phyloP scores from a whole-genome alignment of 1,139 yeast species.

The Lodderomyces oxycetoniae region DNA sequence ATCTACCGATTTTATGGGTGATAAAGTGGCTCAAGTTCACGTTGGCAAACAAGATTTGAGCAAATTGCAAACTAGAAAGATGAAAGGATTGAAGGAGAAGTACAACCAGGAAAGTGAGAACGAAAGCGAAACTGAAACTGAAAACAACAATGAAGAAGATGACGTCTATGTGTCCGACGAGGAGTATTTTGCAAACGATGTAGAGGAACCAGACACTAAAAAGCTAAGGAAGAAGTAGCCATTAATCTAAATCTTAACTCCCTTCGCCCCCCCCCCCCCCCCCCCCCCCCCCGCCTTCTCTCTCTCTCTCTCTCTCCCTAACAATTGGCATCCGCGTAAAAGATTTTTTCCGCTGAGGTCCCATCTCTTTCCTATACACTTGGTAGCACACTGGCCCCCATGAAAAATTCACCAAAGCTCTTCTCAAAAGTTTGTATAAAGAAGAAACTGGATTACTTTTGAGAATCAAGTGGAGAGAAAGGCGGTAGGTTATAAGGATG shows the following conservation, averaged over 20 bases:
- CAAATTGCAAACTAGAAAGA: slow-evolving; percentile 91
- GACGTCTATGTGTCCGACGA: slow-evolving; percentile 15
- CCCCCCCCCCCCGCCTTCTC: too few species aligned
- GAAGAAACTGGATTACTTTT: neutral
- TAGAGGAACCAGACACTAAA: slow-evolving; percentile 33
- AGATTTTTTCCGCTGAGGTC: too few species aligned
- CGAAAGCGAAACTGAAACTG: slow-evolving; percentile 34
- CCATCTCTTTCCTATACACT: too few species aligned
- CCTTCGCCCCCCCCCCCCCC: too few species aligned
- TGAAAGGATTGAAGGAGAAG: slow-evolving; percentile 92
- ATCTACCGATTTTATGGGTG: slow-evolving; percentile 86
- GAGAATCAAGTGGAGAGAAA: neutral
- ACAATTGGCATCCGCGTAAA: too few species aligned
- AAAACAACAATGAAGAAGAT: slow-evolving; percentile 32
- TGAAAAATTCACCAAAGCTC: slow-evolving; percentile 3
- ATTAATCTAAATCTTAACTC: too few species aligned
- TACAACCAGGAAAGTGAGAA: slow-evolving; percentile 59
- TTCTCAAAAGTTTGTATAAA: too few species aligned
- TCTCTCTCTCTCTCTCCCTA: too few species aligned
- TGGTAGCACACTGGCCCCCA: too few species aligned
- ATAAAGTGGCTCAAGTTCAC: slow-evolving; percentile 93
- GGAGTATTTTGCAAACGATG: slow-evolving; percentile 26
- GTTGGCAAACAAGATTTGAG: slow-evolving; percentile 92
- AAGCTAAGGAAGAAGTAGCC: slow-evolving; percentile 27
- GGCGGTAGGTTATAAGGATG: too few species aligned